Evolutionary conservation across 106 monocot species (phyloP).

Genomic region (Dendrobium huoshanense): DNA sequence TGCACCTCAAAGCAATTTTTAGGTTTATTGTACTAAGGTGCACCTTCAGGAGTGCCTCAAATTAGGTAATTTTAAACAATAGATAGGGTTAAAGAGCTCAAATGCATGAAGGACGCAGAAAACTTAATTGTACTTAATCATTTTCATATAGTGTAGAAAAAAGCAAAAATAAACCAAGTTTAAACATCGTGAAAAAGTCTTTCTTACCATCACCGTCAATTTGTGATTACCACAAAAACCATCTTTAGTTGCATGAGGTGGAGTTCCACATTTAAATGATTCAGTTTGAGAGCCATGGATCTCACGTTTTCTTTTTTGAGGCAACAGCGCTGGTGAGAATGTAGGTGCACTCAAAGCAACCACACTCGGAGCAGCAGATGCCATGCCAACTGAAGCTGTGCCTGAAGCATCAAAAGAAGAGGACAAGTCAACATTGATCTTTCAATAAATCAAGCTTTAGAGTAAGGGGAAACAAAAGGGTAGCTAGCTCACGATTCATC

Average conservation of each 20-base stretch:
- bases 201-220: neutral
- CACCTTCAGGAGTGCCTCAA: no score
- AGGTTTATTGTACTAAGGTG: no score
- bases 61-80: no score
- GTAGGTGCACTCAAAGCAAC: neutral
- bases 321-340: neutral
- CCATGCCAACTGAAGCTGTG: neutral
- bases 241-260: neutral
- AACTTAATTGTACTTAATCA: neutral
- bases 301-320: constrained; percentile 10
- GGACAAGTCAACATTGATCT: neutral
- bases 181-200: neutral
- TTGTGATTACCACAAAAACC: neutral
- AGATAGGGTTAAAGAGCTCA: no score
- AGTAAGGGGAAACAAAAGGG: neutral
- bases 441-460: neutral
- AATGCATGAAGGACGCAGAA: neutral
- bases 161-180: neutral
- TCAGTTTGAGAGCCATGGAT: neutral
- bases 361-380: neutral
- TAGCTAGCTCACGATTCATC: neutral
- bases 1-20: no score
- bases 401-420: neutral
- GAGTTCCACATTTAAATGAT: neutral
- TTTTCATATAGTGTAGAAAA: neutral